phyloP scores from a whole-genome alignment of 2,329 filamentous ascomycete genomes.

The Fusarium scirpi region DNA sequence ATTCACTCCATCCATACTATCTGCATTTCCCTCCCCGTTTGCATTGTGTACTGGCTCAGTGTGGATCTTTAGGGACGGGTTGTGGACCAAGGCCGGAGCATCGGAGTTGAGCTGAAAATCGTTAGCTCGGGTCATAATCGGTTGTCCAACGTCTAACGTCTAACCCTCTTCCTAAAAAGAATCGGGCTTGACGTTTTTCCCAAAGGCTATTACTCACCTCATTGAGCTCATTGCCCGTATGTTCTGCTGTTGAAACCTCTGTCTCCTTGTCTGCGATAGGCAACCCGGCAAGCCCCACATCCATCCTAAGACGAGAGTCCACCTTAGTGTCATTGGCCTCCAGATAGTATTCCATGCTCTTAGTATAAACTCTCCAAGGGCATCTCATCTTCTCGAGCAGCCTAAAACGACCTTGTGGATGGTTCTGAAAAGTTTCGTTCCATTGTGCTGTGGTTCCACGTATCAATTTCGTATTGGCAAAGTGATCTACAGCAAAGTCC shows the following conservation, averaged over 20 bases:
- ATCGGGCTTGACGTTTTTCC: neutral
- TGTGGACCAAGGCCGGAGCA: neutral
- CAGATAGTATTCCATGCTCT: rapidly evolving
- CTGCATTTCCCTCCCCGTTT: neutral
- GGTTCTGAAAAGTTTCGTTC: neutral
- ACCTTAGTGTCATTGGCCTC: rapidly evolving
- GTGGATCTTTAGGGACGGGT: too few species aligned
- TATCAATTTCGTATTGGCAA: neutral
- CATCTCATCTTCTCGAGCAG: neutral
- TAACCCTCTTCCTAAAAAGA: rapidly evolving
- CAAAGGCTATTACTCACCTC: neutral
- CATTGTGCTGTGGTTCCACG: neutral
- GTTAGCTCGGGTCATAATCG: too few species aligned
- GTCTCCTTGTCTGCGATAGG: neutral
- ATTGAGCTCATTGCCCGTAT: rapidly evolving
- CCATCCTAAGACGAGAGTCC: neutral
- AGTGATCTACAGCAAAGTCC: neutral
- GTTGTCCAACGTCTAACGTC: too few species aligned
- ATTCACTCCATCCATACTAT: neutral
- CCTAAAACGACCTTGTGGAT: neutral
- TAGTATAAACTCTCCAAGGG: rapidly evolving
- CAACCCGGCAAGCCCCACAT: neutral
- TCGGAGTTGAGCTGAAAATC: too few species aligned
- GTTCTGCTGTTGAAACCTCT: neutral
- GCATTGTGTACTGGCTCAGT: neutral